A percentile compares a stretch with the other conserved stretches of the same genome.
phyloP scores from a whole-genome alignment of 257 asterid species.

The Solanum habrochaites region DNA sequence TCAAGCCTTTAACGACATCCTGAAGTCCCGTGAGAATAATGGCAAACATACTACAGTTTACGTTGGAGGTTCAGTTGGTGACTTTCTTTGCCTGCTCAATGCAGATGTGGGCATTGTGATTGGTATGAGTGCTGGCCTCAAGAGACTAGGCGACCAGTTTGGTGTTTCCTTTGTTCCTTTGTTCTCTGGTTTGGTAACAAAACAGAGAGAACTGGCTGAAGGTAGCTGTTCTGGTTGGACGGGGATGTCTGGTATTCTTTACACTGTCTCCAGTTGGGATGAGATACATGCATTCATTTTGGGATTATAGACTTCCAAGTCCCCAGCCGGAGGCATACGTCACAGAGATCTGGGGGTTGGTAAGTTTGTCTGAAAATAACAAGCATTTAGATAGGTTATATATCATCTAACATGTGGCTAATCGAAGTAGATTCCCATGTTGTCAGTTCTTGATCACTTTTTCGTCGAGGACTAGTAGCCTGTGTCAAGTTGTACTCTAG shows the following conservation, averaged over 20 bases:
- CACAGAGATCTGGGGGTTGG: neutral
- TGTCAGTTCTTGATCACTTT: slow-evolving; percentile 13
- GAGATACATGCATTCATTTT: slow-evolving; percentile 44
- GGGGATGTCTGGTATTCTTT: slow-evolving; percentile 30
- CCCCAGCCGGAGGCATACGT: neutral
- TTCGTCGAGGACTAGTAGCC: slow-evolving; percentile 9
- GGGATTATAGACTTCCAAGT: slow-evolving; percentile 18
- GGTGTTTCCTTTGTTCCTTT: slow-evolving; percentile 43
- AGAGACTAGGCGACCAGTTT: slow-evolving; percentile 28
- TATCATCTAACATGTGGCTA: slow-evolving; percentile 1
- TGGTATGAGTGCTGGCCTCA: slow-evolving; percentile 32
- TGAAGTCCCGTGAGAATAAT: neutral
- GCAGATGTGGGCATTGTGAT: slow-evolving; percentile 60
- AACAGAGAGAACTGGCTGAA: slow-evolving; percentile 29
- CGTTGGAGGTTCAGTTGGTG: slow-evolving; percentile 61
- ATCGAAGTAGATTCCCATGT: neutral
- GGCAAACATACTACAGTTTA: slow-evolving; percentile 31
- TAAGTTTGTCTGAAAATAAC: neutral
- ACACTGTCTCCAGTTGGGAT: slow-evolving; percentile 54
- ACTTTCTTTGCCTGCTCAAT: slow-evolving; percentile 44
- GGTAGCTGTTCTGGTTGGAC: slow-evolving; percentile 8
- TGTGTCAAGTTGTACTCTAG: neutral
- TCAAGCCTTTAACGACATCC: slow-evolving; percentile 27
- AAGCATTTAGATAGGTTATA: slow-evolving; percentile 1
- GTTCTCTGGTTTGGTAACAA: slow-evolving; percentile 37